Evolutionary conservation across 805 yeast species (phyloP), one percentile per base, ranked within the genome.

Genomic region (Lipomyces orientalis): DNA sequence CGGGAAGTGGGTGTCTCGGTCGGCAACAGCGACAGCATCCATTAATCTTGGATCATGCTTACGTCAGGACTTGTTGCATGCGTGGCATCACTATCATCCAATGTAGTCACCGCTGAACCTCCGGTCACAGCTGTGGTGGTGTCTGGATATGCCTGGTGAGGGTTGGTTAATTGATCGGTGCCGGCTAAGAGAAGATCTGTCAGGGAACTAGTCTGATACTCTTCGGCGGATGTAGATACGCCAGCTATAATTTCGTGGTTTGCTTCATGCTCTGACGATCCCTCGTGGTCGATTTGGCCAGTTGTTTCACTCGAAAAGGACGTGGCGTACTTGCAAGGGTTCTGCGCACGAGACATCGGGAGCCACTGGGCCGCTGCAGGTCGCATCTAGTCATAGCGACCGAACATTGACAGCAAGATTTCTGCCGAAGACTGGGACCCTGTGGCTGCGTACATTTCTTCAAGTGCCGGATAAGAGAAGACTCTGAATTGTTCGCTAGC

Each of bases 361-460:
- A 39, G 49, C 49, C 2, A 39, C 49, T 3, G 49, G 49, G 49
- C 49, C 49, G 49, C 49, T 39, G 49, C 49, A 39, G 49, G 49
- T 39, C 49, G 49, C 49, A 39, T 39, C 49, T 39, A 39, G 49
- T 39, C 49, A 2, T 39, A 39, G 49, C 49, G 49, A 39, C 49
- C 49, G 49, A 39, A 39, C 49, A 39, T 39, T 39, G 49, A 39
- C 49, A 2, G 49, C 49, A 39, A 39, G 49, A 39, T 39, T 2
- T 39, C 49, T 39, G 49, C 49, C 49, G 49, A 39, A 39, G 49
- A 39, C 49, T 39, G 49, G 49, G 49, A 39, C 49, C 49, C 49
- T 39, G 49, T 39, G 49, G 49, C 49, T 39, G 49, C 49, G 49
- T 39, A 39, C 49, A 39, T 39, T 39, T 39, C 49, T 39, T 39